phyloP scores from a whole-genome alignment of 2,329 filamentous ascomycete species.

The Polychaeton citri region DNA sequence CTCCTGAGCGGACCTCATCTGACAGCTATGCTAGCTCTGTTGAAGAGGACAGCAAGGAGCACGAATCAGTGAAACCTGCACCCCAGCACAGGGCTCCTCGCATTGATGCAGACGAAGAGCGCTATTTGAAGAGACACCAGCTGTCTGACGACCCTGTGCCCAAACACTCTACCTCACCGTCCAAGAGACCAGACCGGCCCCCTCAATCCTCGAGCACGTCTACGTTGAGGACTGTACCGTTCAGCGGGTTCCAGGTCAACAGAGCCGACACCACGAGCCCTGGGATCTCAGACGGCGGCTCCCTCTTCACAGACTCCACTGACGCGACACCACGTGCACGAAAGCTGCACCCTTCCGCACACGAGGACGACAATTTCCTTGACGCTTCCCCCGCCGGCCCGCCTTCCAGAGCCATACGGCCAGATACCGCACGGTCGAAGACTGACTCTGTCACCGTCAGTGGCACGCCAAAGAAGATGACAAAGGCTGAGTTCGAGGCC shows the following conservation, averaged over 20 bases:
- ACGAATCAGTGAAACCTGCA: slow-evolving; percentile 5
- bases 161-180: not conserved
- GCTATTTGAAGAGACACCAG: slow-evolving; percentile 9
- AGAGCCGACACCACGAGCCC: slow-evolving; percentile 11
- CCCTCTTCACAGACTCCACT: slow-evolving; percentile 9
- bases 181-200: not conserved
- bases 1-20: slow-evolving; percentile 11
- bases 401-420: slow-evolving; percentile 17
- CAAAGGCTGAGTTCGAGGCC: slow-evolving; percentile 69
- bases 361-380: not conserved
- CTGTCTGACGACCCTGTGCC: not conserved
- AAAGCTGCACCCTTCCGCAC: slow-evolving; percentile 1
- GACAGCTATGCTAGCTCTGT: slow-evolving; percentile 8
- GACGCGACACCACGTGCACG: slow-evolving; percentile 11
- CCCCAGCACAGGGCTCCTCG: not conserved
- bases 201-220: not conserved
- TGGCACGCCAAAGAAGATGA: slow-evolving; percentile 59
- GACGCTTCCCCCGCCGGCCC: slow-evolving; percentile 13
- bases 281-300: slow-evolving; percentile 11
- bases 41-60: slow-evolving; percentile 7
- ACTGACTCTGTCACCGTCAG: slow-evolving; percentile 6
- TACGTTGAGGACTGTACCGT: not conserved
- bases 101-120: slow-evolving; percentile 9
- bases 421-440: slow-evolving; percentile 1
- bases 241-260: not conserved